Conservation (phyloP, 495 filamentous ascomycete species). For the Oidiodendron maius region DNA sequence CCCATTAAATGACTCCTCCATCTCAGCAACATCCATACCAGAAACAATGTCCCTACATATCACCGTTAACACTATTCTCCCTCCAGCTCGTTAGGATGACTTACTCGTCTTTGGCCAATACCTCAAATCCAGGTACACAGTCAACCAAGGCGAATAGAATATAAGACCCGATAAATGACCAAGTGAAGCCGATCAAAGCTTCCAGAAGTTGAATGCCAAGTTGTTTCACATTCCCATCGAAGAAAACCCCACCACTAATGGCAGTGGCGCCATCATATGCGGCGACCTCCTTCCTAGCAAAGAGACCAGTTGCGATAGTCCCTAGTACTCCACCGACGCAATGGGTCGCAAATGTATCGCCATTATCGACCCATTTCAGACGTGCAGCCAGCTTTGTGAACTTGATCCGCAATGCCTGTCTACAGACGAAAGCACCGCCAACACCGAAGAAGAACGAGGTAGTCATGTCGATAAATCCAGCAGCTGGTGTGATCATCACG, state of each 20-base stretch:
- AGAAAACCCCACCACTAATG: conserved; percentile 77
- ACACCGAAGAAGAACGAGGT: conserved; percentile 84
- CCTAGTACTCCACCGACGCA: conserved; percentile 82
- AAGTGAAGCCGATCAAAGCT: conserved; percentile 72
- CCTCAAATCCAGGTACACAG: conserved; percentile 72
- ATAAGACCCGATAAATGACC: conserved; percentile 80
- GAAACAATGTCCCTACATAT: conserved; percentile 32
- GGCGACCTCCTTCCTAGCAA: conserved; percentile 57
- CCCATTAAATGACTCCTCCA: conserved; percentile 40
- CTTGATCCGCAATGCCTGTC: conserved; percentile 63
- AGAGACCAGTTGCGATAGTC: conserved; percentile 83
- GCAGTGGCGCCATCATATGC: conserved; percentile 54
- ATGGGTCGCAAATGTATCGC: conserved; percentile 94
- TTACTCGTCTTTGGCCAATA: conserved; percentile 75
- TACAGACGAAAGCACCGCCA: conserved; percentile 75
- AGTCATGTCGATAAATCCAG: conserved; percentile 79
- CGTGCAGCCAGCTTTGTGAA: conserved; percentile 73
- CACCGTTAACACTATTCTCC: conserved; percentile 35
- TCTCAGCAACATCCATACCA: conserved; percentile 42
- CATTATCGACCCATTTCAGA: conserved; percentile 75
- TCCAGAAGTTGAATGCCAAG: conserved; percentile 82
- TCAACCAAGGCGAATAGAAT: conserved; percentile 84
- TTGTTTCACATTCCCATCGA: conserved; percentile 85
- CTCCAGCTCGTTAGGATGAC: conserved; percentile 37
- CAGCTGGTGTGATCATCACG: conserved; percentile 88